Evolutionary conservation across 345 rosid species (phyloP).

Genomic region (Bretschneidera sinensis): DNA sequence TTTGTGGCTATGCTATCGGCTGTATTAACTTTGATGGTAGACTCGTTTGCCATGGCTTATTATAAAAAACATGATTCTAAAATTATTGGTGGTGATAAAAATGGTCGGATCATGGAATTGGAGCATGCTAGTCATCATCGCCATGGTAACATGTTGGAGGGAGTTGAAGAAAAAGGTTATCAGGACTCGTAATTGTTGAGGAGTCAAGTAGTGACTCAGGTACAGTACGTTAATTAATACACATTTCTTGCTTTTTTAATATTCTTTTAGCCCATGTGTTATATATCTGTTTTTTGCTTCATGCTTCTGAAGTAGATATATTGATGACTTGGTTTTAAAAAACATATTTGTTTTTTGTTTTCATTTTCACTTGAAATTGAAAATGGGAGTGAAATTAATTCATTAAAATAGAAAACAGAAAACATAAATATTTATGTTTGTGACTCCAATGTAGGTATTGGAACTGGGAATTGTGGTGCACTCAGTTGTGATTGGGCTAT

Average conservation of each 20-base stretch:
- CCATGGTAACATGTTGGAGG: not conserved
- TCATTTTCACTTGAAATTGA: too few species aligned
- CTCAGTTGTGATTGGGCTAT: constrained; percentile 43
- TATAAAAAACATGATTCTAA: not conserved
- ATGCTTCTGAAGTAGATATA: too few species aligned
- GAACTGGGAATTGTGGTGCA: constrained; percentile 53
- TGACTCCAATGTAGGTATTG: constrained; percentile 43
- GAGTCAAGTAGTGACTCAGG: constrained; percentile 14
- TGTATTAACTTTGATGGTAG: constrained; percentile 22
- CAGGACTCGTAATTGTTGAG: constrained; percentile 1
- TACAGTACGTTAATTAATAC: too few species aligned
- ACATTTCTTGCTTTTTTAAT: too few species aligned
- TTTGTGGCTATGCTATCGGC: constrained; percentile 33
- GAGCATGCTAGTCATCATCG: too few species aligned
- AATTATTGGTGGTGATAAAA: not conserved
- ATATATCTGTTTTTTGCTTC: too few species aligned
- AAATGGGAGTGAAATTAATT: too few species aligned
- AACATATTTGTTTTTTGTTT: too few species aligned
- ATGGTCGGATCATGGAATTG: not conserved
- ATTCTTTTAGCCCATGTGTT: too few species aligned
- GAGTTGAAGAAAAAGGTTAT: not conserved
- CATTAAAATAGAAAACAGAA: too few species aligned
- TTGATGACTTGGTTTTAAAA: too few species aligned
- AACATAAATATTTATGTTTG: too few species aligned
- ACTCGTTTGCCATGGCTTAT: constrained; percentile 18